A percentile compares a stretch with the other conserved stretches of the same genome.
phyloP scores from a whole-genome alignment of 768 basidiomycete genomes.

The Psilocybe subaeruginosa region DNA sequence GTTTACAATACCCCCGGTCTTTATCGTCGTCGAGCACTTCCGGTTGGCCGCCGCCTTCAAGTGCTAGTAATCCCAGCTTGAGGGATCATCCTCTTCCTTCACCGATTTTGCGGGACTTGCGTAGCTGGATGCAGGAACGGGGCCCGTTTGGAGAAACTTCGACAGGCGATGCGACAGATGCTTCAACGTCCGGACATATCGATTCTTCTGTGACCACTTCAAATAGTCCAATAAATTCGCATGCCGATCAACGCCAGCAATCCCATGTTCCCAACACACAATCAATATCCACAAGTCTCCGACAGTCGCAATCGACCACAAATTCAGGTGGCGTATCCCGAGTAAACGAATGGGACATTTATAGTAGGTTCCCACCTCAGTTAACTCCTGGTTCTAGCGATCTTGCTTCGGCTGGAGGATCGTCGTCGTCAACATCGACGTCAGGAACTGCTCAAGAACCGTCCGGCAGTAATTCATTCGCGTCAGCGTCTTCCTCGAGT shows the following conservation, averaged over 20 bases:
- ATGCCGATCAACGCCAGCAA: not conserved
- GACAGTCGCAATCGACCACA: not conserved
- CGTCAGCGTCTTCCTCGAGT: not conserved
- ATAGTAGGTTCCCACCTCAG: not conserved
- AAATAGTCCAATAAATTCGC: not conserved
- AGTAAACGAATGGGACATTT: not conserved
- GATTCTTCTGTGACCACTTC: not conserved
- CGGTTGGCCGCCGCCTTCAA: not conserved
- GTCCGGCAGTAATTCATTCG: not conserved
- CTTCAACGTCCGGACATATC: not conserved
- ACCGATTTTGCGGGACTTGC: conserved; percentile 25
- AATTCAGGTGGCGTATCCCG: not conserved
- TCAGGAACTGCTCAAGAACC: not conserved
- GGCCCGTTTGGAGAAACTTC: conserved; percentile 1
- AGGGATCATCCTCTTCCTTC: conserved; percentile 26
- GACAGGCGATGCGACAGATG: not conserved
- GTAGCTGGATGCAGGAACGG: conserved; percentile 24
- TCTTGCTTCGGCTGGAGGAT: not conserved
- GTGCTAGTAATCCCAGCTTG: conserved; percentile 1
- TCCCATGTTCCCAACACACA: too few relatives aligned
- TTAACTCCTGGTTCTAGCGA: not conserved
- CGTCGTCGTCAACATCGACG: not conserved
- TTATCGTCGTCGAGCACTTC: not conserved
- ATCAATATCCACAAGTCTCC: not conserved
- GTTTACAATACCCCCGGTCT: not conserved